Percentiles rank a stretch among this genome's conserved stretches.
Conservation (phyloP, 305 asterid species). For the Andrographis paniculata region DNA sequence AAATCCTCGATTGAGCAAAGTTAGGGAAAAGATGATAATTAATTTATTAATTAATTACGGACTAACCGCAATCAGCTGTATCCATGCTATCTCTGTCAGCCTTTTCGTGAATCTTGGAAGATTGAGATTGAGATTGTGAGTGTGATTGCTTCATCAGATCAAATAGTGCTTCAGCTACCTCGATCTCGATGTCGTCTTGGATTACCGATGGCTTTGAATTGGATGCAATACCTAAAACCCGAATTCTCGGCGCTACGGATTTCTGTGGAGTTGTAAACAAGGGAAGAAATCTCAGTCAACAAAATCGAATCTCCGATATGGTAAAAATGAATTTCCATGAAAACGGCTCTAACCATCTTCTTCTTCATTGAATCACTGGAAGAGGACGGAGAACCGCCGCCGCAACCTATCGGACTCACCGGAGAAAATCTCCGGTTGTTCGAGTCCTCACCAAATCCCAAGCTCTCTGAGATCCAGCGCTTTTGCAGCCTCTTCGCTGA, state of each 20-base stretch:
- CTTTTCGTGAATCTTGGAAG: slow-evolving; percentile 24
- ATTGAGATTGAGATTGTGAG: slow-evolving; percentile 19
- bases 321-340: background rate
- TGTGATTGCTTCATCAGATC: slow-evolving; percentile 57
- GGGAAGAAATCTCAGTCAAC: slow-evolving; percentile 15
- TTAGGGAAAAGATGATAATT: background rate
- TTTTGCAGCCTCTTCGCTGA: slow-evolving; percentile 35
- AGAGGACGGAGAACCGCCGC: slow-evolving; percentile 18
- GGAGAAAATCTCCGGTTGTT: slow-evolving; percentile 26
- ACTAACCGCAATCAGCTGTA: slow-evolving; percentile 27
- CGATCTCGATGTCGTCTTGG: slow-evolving; percentile 55
- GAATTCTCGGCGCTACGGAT: slow-evolving; percentile 24
- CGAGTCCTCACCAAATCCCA: slow-evolving; percentile 27
- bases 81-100: slow-evolving; percentile 21
- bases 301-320: slow-evolving; percentile 6
- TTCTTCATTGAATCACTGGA: slow-evolving; percentile 31
- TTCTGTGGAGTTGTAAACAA: slow-evolving; percentile 28
- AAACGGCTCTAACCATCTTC: slow-evolving; percentile 30
- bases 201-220: slow-evolving; percentile 21
- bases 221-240: slow-evolving; percentile 15
- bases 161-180: slow-evolving; percentile 70
- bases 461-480: slow-evolving; percentile 26
- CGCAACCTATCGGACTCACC: slow-evolving; percentile 20
- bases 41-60: too few relatives aligned
- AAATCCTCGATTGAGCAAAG: slow-evolving; percentile 18